Conservation (phyloP, 192 early-diverging fungal genomes). For the Cladochytrium replicatum region DNA sequence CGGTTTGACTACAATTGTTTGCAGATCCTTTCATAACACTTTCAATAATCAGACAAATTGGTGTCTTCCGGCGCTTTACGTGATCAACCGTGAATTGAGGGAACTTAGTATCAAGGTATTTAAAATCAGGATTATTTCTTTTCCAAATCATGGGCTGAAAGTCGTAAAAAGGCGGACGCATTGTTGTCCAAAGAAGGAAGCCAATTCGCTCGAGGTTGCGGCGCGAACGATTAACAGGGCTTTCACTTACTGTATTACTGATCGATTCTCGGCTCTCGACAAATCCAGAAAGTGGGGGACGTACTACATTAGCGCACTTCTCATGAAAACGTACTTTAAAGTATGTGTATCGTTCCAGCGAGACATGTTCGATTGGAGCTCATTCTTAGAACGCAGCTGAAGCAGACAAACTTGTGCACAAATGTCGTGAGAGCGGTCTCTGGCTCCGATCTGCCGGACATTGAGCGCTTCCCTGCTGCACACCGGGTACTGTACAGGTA, state of each 20-base stretch:
- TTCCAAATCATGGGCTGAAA: background rate
- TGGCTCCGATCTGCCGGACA: conserved; percentile 58
- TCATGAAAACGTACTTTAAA: conserved; percentile 82
- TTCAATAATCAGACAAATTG: conserved; percentile 40
- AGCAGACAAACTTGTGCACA: conserved; percentile 68
- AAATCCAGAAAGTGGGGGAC: conserved; percentile 87
- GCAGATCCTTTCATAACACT: conserved; percentile 39
- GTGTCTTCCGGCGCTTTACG: conserved; percentile 52
- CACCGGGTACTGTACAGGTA: conserved; percentile 81
- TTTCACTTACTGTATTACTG: conserved; percentile 81
- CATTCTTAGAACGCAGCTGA: conserved; percentile 32
- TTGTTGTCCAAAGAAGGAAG: background rate
- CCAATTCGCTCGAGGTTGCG: conserved; percentile 59
- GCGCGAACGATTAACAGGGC: conserved; percentile 79
- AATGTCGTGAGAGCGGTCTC: conserved; percentile 70
- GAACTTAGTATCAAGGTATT: conserved; percentile 35
- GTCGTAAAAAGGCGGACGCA: conserved; percentile 37
- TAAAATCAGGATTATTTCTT: background rate
- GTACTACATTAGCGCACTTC: conserved; percentile 73
- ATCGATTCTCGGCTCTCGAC: conserved; percentile 36
- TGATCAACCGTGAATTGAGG: conserved; percentile 49
- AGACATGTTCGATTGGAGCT: conserved; percentile 3
- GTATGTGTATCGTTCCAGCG: conserved; percentile 32
- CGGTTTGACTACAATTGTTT: no score
- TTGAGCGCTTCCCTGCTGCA: conserved; percentile 69